Evolutionary conservation across 2,329 filamentous ascomycete genomes (phyloP), one percentile per base, ranked within the genome.

Genomic region (Lasiodiplodia theobromae): DNA sequence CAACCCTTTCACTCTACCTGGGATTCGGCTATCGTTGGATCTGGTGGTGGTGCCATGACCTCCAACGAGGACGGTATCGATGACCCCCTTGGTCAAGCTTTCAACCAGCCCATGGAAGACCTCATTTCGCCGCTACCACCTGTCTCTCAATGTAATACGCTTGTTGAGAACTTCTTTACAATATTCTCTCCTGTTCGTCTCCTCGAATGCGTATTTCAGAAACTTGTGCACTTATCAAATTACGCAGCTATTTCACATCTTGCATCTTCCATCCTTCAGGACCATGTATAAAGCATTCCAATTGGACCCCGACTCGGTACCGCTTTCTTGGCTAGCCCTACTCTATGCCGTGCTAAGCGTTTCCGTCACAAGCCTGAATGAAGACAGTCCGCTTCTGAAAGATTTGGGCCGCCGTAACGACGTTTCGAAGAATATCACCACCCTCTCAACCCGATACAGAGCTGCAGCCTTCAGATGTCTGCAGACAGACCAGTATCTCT

Each of bases 401-500:
- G 52, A 54, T 18, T 3, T 54, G 21, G 52, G 52, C 7, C 23
- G 25, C 16, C 52, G 3, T 11, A 18, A 18, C 0, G 52, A 54
- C 7, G 4, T 14, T 25, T 14, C 16, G 23, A 25, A 54, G 18
- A 31, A 54, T 2, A 54, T 54, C 14, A 28, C 52, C 6, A 8
- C n/a, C 4, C 12, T 54, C 4, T 54, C 52, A 7, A 28, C 49
- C n/a, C 40, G 77, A 11, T 82, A 82, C 65, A 74, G 80, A 51
- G 76, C 76, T 14, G 76, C 78, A 16, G 75, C 80, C 4, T 74
- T 82, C 70, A 73, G 74, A 62, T 81, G 79, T 67, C 73, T 82
- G 3, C 77, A 79, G 18, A 78, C 79, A 12, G 80, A 82, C 70
- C 73, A 76, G 4, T 77, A 81, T 31, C 71, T 81, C 64, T 78